Evolutionary conservation across 2,329 filamentous ascomycete species (phyloP).

Genomic region (Talaromyces sp.): DNA sequence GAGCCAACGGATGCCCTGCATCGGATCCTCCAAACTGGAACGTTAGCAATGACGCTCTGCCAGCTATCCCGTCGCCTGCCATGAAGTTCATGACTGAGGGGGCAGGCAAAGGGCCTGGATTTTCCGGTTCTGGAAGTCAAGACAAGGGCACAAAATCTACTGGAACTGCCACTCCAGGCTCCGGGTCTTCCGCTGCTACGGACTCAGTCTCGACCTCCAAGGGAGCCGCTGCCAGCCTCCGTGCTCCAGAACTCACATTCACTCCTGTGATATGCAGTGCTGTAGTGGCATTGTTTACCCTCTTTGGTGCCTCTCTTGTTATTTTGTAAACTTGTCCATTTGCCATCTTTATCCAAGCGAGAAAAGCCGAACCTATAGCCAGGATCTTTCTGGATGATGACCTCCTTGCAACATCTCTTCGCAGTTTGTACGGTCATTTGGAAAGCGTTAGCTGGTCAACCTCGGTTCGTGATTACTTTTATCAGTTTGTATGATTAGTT

Average conservation of each 20-base stretch:
- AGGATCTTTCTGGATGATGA: background rate
- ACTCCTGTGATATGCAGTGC: slow-evolving; percentile 49
- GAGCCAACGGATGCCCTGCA: slow-evolving; percentile 51
- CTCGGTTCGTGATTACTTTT: slow-evolving; percentile 5
- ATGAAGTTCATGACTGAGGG: slow-evolving; percentile 54
- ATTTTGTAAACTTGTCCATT: slow-evolving; percentile 27
- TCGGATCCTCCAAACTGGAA: slow-evolving; percentile 53
- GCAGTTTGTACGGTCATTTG: slow-evolving; percentile 6
- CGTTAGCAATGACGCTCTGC: slow-evolving; percentile 49
- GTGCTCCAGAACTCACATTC: slow-evolving; percentile 42
- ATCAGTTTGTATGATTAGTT: slow-evolving; percentile 1
- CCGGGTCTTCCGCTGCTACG: slow-evolving; percentile 37
- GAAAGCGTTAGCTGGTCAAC: slow-evolving; percentile 2
- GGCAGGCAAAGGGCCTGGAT: slow-evolving; percentile 54
- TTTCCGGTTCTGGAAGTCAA: slow-evolving; percentile 53
- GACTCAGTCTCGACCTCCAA: slow-evolving; percentile 24
- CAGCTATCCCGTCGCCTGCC: slow-evolving; percentile 53
- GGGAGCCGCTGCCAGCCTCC: slow-evolving; percentile 43
- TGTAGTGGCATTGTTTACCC: slow-evolving; percentile 48
- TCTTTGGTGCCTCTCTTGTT: slow-evolving; percentile 48
- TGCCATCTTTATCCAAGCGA: background rate
- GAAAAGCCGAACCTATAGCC: background rate
- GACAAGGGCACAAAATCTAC: slow-evolving; percentile 48
- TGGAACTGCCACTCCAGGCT: slow-evolving; percentile 47
- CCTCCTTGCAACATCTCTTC: background rate